These are phyloP conservation scores for Pseudogymnoascus sp. DNA, from an alignment of 2,329 filamentous ascomycete genomes.

Conservation along the genomic window DNA sequence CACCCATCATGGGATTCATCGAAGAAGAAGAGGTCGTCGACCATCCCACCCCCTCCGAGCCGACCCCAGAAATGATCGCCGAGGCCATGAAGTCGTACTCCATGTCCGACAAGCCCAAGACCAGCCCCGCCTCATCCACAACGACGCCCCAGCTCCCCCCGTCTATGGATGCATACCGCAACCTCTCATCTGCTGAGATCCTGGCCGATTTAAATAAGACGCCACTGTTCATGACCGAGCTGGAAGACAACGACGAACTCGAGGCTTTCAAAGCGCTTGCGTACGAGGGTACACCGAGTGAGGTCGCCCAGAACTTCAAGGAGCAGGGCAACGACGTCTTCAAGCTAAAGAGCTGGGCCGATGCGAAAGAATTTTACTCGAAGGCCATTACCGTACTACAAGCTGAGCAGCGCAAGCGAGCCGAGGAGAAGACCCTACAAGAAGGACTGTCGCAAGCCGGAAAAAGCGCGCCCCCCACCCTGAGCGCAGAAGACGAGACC, in stretches of 20 bases:
- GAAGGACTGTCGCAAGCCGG: constrained; percentile 29
- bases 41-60: not conserved
- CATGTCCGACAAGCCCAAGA: not conserved
- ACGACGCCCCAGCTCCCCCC: constrained; percentile 40
- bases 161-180: constrained; percentile 46
- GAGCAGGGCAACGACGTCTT: constrained; percentile 90
- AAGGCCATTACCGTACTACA: constrained; percentile 72
- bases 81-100: constrained; percentile 27
- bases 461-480: constrained; percentile 27
- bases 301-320: constrained; percentile 78
- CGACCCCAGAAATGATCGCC: not conserved
- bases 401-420: constrained; percentile 50
- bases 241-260: constrained; percentile 76
- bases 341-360: constrained; percentile 60
- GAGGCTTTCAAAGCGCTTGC: constrained; percentile 84
- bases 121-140: constrained; percentile 10
- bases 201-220: constrained; percentile 57
- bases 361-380: constrained; percentile 85
- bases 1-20: constrained; percentile 13
- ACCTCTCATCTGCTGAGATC: constrained; percentile 51
- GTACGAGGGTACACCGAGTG: constrained; percentile 82
- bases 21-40: constrained; percentile 13
- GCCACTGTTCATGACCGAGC: constrained; percentile 92
- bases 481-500: constrained; percentile 31
- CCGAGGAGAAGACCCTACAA: constrained; percentile 23